Evolutionary conservation across 805 yeast species (phyloP), one percentile per base, ranked within the genome.

Genomic region (Clavispora phyllophila): DNA sequence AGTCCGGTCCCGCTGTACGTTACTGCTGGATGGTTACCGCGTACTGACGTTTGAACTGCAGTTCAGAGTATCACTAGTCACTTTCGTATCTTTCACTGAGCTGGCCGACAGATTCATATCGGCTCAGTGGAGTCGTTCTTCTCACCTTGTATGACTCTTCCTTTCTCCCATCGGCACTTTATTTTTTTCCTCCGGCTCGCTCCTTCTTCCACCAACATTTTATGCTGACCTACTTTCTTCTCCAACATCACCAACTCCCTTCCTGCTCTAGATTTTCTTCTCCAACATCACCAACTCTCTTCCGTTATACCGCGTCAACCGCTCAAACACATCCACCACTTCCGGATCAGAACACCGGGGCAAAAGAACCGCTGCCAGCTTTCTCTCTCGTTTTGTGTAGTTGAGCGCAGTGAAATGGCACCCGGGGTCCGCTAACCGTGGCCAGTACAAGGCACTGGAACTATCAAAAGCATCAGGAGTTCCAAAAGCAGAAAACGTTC

Each of bases 401-500:
- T 50, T 50, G 34, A 69, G 62, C 15, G 58, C 50, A 28, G 48
- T 49, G 42, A 68, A 69, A 38, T 63, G 64, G 41, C 51, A 58
- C 24, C 53, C 51, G 10, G 58, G 56, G 32, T 53, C 50, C 8
- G 45, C 57, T 49, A 52, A 74, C 66, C 61, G 62, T 12, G 62
- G 66, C 72, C 72, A 70, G 46, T 58, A 62, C 42, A 53, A 45
- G 13, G 39, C 51, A 26, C 52, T 49, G 13, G 32, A n/a, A 3
- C 35, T 28, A 22, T 52, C 47, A 19, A 43, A 35, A 3, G 47
- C 29, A n/a, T 65, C 58, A 0, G 90, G 89, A 0, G 87, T 76
- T 1, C 95, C 95, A 54, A 86, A 78, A 2, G 61, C 62, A 13
- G 62, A 56, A 49, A 84, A 75, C 1, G 83, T 75, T 15, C 74